Base-by-base conservation (phyloP, 1,139 yeast species). In the Entelexis paramagnoliae region DNA sequence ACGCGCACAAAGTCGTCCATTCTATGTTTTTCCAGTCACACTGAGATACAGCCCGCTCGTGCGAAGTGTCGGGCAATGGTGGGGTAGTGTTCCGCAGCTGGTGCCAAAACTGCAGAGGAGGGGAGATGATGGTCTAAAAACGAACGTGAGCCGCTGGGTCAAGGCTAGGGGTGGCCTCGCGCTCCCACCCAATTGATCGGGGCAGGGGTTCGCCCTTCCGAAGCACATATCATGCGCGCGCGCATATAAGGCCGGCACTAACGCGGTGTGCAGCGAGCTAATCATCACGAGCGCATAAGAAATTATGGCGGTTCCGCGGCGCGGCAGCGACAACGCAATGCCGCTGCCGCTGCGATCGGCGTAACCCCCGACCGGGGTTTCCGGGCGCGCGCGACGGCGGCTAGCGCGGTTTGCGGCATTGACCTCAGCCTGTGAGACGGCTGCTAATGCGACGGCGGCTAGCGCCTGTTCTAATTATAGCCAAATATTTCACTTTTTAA, bases 1-100 rank as follows among this genome's bases (percentile, higher is more conserved):
- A 68, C 63, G 28, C 66, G 61, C 48, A 59, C 59, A 41, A 60
- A 60, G 42, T 60, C 62, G 52, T 59, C 58, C 60, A 58, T 55
- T 42, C 14, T 50, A 13, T 17, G 20, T 22, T 30, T 2, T 34
- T 35, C 13, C 24, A 8, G 14, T 7, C 34, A 9, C 19, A 39
- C n/a, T 26, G 13, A 40, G 20, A n/a, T 39, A 22, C 13, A 28
- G 11, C 10, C 30, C 30, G 30, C 14, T 28, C 1, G 30, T 13
- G 30, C 30, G 30, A 19, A 22, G 24, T 22, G 24, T 4, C n/a
- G 6, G 24, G 43, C 43, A 40, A 40, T 26, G 43, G 32, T 22
- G 4, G 20, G 43, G 14, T n/a, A 2, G 17, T 11, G 29, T 17
- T 19, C 28, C 5, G 28, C 42, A 22, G 41, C 19, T 20, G 10